Evolutionary conservation across 2,329 filamentous ascomycete genomes (phyloP).

Genomic region (Neofusicoccum parvum): DNA sequence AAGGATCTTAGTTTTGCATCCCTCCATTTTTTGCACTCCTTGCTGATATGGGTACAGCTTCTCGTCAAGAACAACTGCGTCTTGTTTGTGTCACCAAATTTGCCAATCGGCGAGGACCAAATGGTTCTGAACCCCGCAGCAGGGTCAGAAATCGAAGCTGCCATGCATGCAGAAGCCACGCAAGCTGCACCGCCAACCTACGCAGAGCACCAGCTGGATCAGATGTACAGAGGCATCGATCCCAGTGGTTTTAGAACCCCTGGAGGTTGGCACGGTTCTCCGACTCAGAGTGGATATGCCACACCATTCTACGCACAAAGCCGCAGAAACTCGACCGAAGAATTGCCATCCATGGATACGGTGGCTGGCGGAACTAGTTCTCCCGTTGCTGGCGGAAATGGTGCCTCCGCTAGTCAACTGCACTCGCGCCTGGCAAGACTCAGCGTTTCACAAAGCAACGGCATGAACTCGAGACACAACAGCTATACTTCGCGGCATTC

Average conservation of each 20-base stretch:
- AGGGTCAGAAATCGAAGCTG: constrained; percentile 25
- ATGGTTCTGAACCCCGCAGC: constrained; percentile 33
- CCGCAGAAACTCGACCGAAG: constrained; percentile 77
- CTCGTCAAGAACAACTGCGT: constrained; percentile 88
- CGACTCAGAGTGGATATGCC: constrained; percentile 54
- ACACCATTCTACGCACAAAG: constrained; percentile 76
- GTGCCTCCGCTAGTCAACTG: constrained; percentile 61
- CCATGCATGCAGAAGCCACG: constrained; percentile 59
- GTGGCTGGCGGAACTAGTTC: constrained; percentile 42
- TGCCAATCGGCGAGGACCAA: constrained; percentile 85
- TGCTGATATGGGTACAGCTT: constrained; percentile 54
- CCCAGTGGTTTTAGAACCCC: constrained; percentile 79
- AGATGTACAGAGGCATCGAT: constrained; percentile 86
- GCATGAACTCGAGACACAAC: constrained; percentile 1
- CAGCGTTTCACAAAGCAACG: constrained; percentile 38
- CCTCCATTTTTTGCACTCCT: not conserved
- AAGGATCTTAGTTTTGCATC: constrained; percentile 31
- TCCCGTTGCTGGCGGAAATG: constrained; percentile 41
- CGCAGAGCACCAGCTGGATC: constrained; percentile 84
- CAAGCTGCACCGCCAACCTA: constrained; percentile 87
- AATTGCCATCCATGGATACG: constrained; percentile 61
- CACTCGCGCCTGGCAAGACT: constrained; percentile 68
- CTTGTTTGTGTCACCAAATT: constrained; percentile 93
- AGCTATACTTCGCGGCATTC: constrained; percentile 29
- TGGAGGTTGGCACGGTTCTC: constrained; percentile 36